These are phyloP conservation scores for Leishmania arabica DNA, from an alignment of 208 protist genomes.

Conservation along the genomic window DNA sequence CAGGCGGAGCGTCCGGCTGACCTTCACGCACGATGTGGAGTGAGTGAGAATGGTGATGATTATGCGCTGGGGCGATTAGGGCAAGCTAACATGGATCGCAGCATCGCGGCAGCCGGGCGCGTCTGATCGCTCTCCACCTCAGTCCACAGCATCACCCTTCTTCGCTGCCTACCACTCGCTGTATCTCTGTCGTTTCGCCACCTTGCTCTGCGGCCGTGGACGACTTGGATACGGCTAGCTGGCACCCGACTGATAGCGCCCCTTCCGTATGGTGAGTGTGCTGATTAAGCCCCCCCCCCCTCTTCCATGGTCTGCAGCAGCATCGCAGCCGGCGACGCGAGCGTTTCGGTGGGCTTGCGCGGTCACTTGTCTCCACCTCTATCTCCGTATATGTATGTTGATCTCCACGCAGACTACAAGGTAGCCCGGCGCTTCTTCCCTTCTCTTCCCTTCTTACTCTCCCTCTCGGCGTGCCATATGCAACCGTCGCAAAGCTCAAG, in stretches of 20 bases:
- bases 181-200: neutral
- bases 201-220: neutral
- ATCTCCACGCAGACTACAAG: neutral
- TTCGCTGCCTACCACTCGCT: neutral
- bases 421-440: neutral
- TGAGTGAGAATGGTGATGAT: neutral
- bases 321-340: neutral
- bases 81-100: neutral
- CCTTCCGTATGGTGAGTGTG: neutral
- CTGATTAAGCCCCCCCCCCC: neutral
- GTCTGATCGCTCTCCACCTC: neutral
- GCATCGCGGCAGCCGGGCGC: neutral
- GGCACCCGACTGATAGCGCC: neutral
- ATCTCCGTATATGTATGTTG: neutral
- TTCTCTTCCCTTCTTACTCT: neutral
- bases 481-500: neutral
- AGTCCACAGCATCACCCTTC: neutral
- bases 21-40: neutral
- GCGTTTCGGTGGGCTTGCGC: neutral
- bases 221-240: neutral
- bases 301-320: neutral
- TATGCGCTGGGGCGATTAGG: neutral
- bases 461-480: neutral
- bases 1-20: neutral
- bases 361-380: neutral